Conservation (phyloP, 2,329 filamentous ascomycete species). For the Bretziella fagacearum region DNA sequence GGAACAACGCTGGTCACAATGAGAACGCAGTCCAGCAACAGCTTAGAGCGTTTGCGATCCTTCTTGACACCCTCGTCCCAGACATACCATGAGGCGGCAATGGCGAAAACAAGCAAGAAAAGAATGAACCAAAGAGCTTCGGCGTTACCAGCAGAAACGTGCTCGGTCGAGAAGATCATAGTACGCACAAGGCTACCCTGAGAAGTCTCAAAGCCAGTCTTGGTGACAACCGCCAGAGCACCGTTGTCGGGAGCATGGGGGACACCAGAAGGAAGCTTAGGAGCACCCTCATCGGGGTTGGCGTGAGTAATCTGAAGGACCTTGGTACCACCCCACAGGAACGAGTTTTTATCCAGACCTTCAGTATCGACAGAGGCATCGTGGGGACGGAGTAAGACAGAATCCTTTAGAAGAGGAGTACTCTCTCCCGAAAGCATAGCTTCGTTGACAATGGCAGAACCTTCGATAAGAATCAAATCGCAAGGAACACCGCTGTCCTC, state of each 20-base stretch:
- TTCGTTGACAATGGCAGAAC: slow-evolving; percentile 94
- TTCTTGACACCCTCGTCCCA: slow-evolving; percentile 92
- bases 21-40: slow-evolving; percentile 89
- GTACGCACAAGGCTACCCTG: slow-evolving; percentile 94
- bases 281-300: slow-evolving; percentile 55
- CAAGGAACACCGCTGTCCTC: slow-evolving; percentile 95
- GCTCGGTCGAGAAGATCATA: slow-evolving; percentile 99
- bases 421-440: slow-evolving; percentile 98
- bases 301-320: slow-evolving; percentile 89
- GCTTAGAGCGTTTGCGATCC: slow-evolving; percentile 92
- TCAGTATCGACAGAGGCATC: slow-evolving; percentile 72
- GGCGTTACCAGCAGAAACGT: slow-evolving; percentile 93
- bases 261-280: slow-evolving; percentile 58
- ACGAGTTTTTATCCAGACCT: slow-evolving; percentile 88
- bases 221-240: slow-evolving; percentile 82
- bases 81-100: slow-evolving; percentile 97
- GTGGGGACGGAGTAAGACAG: slow-evolving; percentile 70
- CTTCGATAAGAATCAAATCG: slow-evolving; percentile 90
- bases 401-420: slow-evolving; percentile 92
- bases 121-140: slow-evolving; percentile 96
- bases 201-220: slow-evolving; percentile 97
- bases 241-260: slow-evolving; percentile 80
- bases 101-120: slow-evolving; percentile 87
- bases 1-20: slow-evolving; percentile 96
- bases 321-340: slow-evolving; percentile 94